Evolutionary conservation across 2,329 filamentous ascomycete species (phyloP).

Genomic region (Chaetomiaceae sp.): DNA sequence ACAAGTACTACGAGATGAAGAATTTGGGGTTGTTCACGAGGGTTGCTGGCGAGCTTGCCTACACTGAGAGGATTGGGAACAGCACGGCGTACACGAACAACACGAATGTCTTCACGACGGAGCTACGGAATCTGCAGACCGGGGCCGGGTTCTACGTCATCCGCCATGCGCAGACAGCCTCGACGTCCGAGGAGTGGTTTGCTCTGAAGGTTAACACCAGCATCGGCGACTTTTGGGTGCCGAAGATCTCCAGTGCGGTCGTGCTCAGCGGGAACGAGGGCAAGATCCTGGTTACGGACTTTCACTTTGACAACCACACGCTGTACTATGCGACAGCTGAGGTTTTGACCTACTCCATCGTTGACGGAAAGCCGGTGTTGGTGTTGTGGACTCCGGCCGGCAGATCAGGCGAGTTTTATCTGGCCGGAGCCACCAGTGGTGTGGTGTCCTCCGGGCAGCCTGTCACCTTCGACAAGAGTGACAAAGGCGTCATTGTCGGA

Average conservation of each 20-base stretch:
- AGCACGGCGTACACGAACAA: not conserved
- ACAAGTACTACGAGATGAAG: constrained; percentile 11
- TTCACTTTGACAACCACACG: not conserved
- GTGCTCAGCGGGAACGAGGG: not conserved
- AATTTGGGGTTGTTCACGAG: not conserved
- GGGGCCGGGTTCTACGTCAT: not conserved
- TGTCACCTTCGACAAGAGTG: not conserved
- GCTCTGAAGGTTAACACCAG: not conserved
- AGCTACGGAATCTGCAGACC: not conserved
- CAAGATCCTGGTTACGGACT: not conserved
- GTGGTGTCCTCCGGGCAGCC: not conserved
- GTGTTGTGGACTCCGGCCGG: constrained; percentile 3
- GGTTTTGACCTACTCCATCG: not conserved
- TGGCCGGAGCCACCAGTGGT: not conserved
- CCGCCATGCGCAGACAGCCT: not conserved
- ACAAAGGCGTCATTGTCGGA: not conserved
- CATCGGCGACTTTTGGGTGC: constrained; percentile 1
- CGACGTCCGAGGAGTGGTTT: not conserved
- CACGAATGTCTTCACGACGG: not conserved
- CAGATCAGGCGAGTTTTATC: not conserved
- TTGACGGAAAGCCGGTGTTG: not conserved
- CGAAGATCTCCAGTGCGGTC: not conserved
- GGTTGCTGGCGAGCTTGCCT: not conserved
- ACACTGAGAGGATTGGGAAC: not conserved
- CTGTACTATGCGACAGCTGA: constrained; percentile 2